These are phyloP conservation scores for Passiflora organensis DNA, from an alignment of 345 rosid genomes.

Conservation along the genomic window DNA sequence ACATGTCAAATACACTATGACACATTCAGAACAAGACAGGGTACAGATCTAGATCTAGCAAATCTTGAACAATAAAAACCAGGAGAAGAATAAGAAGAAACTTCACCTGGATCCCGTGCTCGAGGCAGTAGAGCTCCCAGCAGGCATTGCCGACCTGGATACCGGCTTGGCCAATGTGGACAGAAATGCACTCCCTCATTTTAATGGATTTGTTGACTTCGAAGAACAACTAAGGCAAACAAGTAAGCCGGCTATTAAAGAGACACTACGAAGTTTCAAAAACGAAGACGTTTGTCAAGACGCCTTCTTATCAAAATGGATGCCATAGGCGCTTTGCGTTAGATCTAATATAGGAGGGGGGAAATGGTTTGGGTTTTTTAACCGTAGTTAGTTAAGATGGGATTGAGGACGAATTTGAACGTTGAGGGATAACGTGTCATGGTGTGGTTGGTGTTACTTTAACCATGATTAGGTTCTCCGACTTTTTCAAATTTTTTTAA, in stretches of 20 bases:
- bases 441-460: too few relatives aligned
- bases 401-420: too few relatives aligned
- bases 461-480: too few relatives aligned
- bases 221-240: neutral
- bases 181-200: conserved; percentile 30
- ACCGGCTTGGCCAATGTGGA: conserved; percentile 29
- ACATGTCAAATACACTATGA: neutral
- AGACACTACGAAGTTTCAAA: neutral
- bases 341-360: too few relatives aligned
- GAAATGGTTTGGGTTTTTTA: neutral
- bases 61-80: neutral
- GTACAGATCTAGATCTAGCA: neutral
- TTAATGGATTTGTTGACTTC: neutral
- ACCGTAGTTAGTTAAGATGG: neutral
- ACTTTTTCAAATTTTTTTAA: too few relatives aligned
- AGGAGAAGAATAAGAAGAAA: neutral
- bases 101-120: conserved; percentile 23
- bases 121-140: conserved; percentile 31
- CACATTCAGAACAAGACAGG: too few relatives aligned
- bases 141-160: conserved; percentile 31
- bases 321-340: neutral
- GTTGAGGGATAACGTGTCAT: too few relatives aligned
- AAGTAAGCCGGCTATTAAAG: neutral
- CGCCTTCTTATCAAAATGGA: conserved; percentile 10
- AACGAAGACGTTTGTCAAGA: conserved; percentile 24